phyloP scores from a whole-genome alignment of 192 early-diverging fungal species.

The Backusella psychrophila region DNA sequence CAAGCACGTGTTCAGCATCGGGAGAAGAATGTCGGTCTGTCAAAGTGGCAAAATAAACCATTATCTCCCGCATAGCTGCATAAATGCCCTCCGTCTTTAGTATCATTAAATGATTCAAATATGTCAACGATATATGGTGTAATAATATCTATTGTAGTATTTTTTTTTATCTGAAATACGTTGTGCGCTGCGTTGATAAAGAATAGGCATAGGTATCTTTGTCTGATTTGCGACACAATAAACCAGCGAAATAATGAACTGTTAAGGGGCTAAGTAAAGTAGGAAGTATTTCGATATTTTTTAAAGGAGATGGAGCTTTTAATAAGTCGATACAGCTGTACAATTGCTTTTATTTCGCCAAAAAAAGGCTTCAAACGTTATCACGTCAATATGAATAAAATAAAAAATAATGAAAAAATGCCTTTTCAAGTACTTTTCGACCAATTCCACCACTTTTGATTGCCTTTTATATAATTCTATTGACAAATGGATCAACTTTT shows the following conservation, averaged over 20 bases:
- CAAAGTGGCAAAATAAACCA: constrained; percentile 48
- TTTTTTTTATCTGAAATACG: constrained; percentile 20
- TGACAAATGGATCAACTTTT: too few relatives aligned
- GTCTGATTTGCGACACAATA: constrained; percentile 63
- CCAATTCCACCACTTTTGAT: too few relatives aligned
- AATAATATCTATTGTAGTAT: constrained; percentile 30
- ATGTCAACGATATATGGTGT: constrained; percentile 16
- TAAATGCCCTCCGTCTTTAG: constrained; percentile 11
- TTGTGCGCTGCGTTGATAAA: constrained; percentile 24
- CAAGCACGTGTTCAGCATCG: constrained; percentile 69
- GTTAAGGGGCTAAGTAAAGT: constrained; percentile 36
- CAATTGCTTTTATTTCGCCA: too few relatives aligned
- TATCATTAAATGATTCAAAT: constrained; percentile 37
- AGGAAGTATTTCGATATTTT: too few relatives aligned
- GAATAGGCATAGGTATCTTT: constrained; percentile 47
- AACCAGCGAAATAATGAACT: constrained; percentile 69
- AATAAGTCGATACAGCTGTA: too few relatives aligned
- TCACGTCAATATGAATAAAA: too few relatives aligned
- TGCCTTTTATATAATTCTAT: too few relatives aligned
- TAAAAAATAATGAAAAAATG: too few relatives aligned
- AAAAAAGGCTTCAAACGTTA: too few relatives aligned
- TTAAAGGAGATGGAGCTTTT: too few relatives aligned
- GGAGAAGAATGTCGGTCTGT: constrained; percentile 56
- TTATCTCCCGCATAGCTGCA: constrained; percentile 45
- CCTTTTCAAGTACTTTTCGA: too few relatives aligned